Evolutionary conservation across 2,329 filamentous ascomycete genomes (phyloP).

Genomic region (Domatiomyces catenatus): DNA sequence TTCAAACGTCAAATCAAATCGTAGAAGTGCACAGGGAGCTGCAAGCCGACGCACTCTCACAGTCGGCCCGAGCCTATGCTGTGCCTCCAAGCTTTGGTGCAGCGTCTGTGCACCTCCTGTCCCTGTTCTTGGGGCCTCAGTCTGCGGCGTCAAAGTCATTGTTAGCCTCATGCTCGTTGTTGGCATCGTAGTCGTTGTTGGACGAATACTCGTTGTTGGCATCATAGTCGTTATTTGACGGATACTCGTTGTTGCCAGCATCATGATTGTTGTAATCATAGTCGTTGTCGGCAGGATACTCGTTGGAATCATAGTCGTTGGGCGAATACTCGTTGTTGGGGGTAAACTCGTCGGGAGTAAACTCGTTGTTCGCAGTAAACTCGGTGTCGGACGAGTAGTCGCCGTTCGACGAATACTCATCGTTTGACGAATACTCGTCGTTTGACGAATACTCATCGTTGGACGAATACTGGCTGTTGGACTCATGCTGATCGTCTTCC

Average conservation of each 20-base stretch:
- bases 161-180: slow-evolving; percentile 2
- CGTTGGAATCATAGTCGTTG: no score
- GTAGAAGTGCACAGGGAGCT: not conserved
- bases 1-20: not conserved
- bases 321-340: no score
- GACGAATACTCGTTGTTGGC: slow-evolving; percentile 1
- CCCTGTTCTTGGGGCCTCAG: not conserved
- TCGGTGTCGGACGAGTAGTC: no score
- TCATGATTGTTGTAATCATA: no score
- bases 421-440: not conserved
- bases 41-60: not conserved
- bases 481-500: slow-evolving; percentile 1
- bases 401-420: no score
- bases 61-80: not conserved
- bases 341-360: no score
- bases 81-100: not conserved
- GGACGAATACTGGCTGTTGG: slow-evolving; percentile 2
- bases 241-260: not conserved
- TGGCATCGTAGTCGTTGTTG: not conserved
- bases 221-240: not conserved
- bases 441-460: slow-evolving; percentile 4
- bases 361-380: no score
- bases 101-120: not conserved
- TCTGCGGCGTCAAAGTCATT: slow-evolving; percentile 1
- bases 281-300: not conserved